phyloP scores from a whole-genome alignment of 2,329 filamentous ascomycete species.

The Venturia nashicola region DNA sequence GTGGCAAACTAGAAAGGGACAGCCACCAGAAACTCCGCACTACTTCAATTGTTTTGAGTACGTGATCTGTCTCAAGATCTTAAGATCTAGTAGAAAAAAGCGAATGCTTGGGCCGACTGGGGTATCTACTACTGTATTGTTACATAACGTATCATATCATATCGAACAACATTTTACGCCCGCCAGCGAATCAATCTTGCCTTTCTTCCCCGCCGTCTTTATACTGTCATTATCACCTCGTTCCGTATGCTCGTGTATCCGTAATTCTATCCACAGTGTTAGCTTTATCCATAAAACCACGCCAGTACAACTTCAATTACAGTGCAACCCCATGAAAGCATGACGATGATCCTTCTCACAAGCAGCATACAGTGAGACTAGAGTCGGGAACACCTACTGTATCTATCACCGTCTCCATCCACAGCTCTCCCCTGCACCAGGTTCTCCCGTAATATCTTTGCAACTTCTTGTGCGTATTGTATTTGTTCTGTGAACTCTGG shows the following conservation, averaged over 20 bases:
- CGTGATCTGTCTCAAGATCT: not conserved
- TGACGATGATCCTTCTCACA: no score
- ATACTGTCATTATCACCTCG: conserved; percentile 87
- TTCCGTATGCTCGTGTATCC: conserved; percentile 86
- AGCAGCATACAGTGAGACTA: not conserved
- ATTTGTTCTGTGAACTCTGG: conserved; percentile 47
- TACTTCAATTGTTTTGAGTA: not conserved
- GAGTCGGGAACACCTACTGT: conserved; percentile 40
- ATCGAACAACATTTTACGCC: conserved; percentile 11
- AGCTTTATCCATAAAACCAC: conserved; percentile 11
- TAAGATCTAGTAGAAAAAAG: not conserved
- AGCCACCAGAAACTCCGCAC: not conserved
- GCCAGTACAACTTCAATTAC: not conserved
- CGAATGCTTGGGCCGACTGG: not conserved
- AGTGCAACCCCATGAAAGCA: not conserved
- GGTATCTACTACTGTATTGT: not conserved
- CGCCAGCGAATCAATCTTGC: conserved; percentile 18
- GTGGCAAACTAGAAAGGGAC: not conserved
- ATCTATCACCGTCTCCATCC: conserved; percentile 37
- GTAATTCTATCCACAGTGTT: conserved; percentile 48
- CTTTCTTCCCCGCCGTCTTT: conserved; percentile 45
- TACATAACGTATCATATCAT: conserved; percentile 4
- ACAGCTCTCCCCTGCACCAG: conserved; percentile 66
- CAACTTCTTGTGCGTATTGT: conserved; percentile 70
- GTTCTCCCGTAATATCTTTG: conserved; percentile 67